These are phyloP conservation scores for Lachancea waltii DNA, from an alignment of 805 yeast species.

Conservation along the genomic window DNA sequence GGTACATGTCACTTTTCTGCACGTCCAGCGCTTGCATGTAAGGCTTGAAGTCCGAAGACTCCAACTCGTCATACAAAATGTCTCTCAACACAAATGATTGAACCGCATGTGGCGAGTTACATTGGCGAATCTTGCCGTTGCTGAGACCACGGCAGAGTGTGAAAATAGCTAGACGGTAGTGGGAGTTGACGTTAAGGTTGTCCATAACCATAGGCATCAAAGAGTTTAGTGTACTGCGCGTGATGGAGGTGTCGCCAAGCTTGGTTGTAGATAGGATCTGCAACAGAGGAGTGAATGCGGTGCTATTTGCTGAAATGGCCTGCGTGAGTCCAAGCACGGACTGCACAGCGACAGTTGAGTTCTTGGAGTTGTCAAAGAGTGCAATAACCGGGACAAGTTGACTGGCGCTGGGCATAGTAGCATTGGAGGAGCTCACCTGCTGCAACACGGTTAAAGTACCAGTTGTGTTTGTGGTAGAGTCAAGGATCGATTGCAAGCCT, in stretches of 20 bases:
- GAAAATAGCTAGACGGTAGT: constrained; percentile 28
- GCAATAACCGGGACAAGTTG: constrained; percentile 16
- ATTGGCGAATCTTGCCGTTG: constrained; percentile 18
- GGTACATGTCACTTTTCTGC: constrained; percentile 22
- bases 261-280: constrained; percentile 17
- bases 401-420: constrained; percentile 11
- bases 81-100: constrained; percentile 30
- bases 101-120: constrained; percentile 28
- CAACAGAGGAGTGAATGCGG: constrained; percentile 19
- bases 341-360: constrained; percentile 21
- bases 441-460: constrained; percentile 17
- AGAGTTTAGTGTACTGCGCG: constrained; percentile 19
- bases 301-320: constrained; percentile 20
- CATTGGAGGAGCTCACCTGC: constrained; percentile 11
- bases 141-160: constrained; percentile 25
- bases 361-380: constrained; percentile 19
- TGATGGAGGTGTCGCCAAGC: constrained; percentile 9
- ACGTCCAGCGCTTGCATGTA: constrained; percentile 27
- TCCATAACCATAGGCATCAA: constrained; percentile 23
- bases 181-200: constrained; percentile 23
- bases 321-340: constrained; percentile 22
- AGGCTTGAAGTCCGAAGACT: constrained; percentile 27
- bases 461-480: constrained; percentile 19
- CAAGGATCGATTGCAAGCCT: constrained; percentile 20
- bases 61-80: constrained; percentile 27